Evolutionary conservation across 2,329 filamentous ascomycete species (phyloP), one percentile per base, ranked within the genome.

Genomic region (Fusarium fujikuroi): DNA sequence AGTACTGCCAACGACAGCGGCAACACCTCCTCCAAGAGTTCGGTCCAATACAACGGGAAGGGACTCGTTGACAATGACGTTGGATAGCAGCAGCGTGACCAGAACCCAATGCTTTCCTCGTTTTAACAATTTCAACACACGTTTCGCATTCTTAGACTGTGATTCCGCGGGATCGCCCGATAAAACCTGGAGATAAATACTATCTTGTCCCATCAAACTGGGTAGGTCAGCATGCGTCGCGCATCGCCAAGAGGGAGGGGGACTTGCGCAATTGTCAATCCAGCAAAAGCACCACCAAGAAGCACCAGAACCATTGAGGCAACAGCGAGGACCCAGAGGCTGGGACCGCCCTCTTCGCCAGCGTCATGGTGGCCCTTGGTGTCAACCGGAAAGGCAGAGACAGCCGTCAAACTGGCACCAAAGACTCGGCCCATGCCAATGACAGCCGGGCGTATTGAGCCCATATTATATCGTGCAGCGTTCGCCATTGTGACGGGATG

Each of bases 81-180:
- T 99, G 81, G 95, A 95, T 63, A 99, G 86, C 12, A 99, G 88
- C 32, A 99, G 85, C 6, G 96, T 98, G 60, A 99, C 96, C 64
- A 99, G 86, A 25, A 99, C 95, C 96, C 96, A 99, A 83, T 99
- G 96, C 82, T 99, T 99, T 77, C 96, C 96, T 77, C 90, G 92
- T 73, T 94, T 91, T 63, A 99, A 84, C 34, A 99, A 86, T 47
- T 90, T 87, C 76, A 96, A 87, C 16, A 99, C 96, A 73, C 90
- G 92, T 63, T 89, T 89, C 2, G 96, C 96, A 80, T 98, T 94
- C 79, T 91, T 94, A 79, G 92, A 92, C 83, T 98, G 95, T n/a
- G 91, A 87, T 62, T 92, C 94, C 82, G 94, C 92, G 50, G 93
- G 91, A 60, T 96, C 97, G 44, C 92, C 92, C 58, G 95, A 91